Evolutionary conservation across 768 basidiomycete species (phyloP).

Genomic region (Glaciozyma antarctica): DNA sequence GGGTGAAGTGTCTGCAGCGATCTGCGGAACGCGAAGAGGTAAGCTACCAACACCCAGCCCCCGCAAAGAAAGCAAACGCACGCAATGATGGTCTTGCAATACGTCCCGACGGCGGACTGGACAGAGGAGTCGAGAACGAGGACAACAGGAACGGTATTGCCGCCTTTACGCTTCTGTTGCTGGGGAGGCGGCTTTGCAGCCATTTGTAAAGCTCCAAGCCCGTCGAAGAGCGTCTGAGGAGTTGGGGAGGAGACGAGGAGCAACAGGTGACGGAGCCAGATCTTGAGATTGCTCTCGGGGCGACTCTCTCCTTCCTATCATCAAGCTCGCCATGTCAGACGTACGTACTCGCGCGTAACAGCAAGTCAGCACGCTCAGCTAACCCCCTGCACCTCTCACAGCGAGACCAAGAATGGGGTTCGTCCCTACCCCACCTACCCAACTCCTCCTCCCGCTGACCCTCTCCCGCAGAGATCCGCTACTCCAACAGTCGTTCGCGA

Average conservation of each 20-base stretch:
- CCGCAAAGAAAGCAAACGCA: not conserved
- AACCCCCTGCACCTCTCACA: not conserved
- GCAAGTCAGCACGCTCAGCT: not conserved
- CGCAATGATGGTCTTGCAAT: not conserved
- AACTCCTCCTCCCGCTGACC: not conserved
- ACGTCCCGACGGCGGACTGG: not conserved
- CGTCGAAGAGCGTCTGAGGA: not conserved
- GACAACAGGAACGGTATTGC: not conserved
- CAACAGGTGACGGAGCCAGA: too few species aligned
- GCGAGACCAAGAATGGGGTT: too few species aligned
- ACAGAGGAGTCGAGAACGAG: not conserved
- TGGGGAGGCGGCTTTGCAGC: too few species aligned
- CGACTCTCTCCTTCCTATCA: too few species aligned
- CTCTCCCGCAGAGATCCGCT: conserved; percentile 3
- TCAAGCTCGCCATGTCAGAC: not conserved
- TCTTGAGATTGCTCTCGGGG: too few species aligned
- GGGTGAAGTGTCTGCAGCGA: conserved; percentile 14
- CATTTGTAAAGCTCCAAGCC: too few species aligned
- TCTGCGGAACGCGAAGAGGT: not conserved
- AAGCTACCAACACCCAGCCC: too few species aligned
- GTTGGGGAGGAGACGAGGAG: not conserved
- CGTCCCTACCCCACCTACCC: not conserved
- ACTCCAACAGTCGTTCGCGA: conserved; percentile 49
- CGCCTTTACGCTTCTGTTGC: too few species aligned
- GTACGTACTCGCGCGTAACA: not conserved